phyloP scores from a whole-genome alignment of 75 land plant genomes.

The Gnetum montanum region DNA sequence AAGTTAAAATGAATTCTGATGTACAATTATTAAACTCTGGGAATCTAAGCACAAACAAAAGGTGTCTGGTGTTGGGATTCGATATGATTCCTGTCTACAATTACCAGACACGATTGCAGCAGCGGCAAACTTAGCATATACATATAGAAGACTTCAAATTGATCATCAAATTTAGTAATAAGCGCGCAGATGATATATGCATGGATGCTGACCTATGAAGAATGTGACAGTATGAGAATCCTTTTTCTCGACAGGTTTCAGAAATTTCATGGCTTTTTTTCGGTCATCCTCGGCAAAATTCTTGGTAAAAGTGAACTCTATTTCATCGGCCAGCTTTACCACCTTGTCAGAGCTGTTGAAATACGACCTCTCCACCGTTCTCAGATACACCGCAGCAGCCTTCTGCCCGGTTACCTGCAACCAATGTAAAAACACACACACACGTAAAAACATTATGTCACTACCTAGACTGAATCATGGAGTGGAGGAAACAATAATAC shows the following conservation, averaged over 20 bases:
- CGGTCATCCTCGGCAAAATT: conserved; percentile 69
- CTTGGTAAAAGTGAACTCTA: conserved; percentile 66
- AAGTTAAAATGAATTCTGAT: too few species aligned
- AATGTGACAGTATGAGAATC: conserved; percentile 84
- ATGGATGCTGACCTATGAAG: conserved; percentile 89
- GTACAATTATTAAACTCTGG: too few species aligned
- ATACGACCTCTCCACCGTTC: conserved; percentile 45
- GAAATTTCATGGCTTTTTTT: conserved; percentile 70
- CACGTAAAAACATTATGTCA: neutral
- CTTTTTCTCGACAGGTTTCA: conserved; percentile 58
- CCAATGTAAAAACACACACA: neutral
- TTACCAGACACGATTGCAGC: too few species aligned
- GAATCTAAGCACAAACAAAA: too few species aligned
- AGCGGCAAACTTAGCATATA: too few species aligned
- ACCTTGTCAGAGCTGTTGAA: conserved; percentile 82
- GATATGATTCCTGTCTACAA: too few species aligned
- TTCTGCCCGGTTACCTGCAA: conserved; percentile 38
- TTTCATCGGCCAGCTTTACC: conserved; percentile 59
- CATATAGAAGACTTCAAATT: too few species aligned
- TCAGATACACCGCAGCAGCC: conserved; percentile 38
- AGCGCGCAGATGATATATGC: too few species aligned
- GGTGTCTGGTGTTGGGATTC: too few species aligned
- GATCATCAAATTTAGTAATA: too few species aligned
- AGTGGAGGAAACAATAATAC: neutral
- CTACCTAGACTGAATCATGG: too few species aligned